A percentile compares a stretch with the other conserved stretches of the same genome.
Evolutionary conservation across 192 early-diverging fungal genomes (phyloP).

Genomic region (Geranomyces variabilis): DNA sequence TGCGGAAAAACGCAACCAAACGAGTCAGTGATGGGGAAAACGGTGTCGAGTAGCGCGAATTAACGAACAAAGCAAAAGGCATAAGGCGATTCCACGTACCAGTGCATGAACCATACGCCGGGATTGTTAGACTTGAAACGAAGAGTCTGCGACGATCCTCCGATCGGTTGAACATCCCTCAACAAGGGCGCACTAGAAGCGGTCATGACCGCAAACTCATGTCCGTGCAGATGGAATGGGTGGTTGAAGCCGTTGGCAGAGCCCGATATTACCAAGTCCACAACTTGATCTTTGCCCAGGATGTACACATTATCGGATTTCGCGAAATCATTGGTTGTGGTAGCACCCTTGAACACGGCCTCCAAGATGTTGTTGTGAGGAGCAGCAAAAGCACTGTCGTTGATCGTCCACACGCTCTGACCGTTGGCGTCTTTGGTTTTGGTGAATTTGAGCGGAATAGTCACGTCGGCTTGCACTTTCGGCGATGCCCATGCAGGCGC

Average conservation of each 20-base stretch:
- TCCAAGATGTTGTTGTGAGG: constrained; percentile 66
- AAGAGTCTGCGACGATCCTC: constrained; percentile 60
- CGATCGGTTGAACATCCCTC: constrained; percentile 75
- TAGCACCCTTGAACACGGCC: constrained; percentile 57
- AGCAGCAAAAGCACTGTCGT: constrained; percentile 66
- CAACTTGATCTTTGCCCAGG: constrained; percentile 54
- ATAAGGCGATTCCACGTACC: constrained; percentile 42
- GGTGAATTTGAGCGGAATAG: constrained; percentile 5
- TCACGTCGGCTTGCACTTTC: constrained; percentile 8
- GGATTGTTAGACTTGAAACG: constrained; percentile 81
- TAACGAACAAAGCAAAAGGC: no score
- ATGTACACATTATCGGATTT: constrained; percentile 63
- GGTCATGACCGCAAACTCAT: constrained; percentile 71
- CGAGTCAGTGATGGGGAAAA: no score
- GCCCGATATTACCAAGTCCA: constrained; percentile 77
- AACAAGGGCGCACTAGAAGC: constrained; percentile 61
- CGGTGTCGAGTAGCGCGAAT: no score
- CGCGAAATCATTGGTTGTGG: constrained; percentile 54
- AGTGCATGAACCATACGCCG: constrained; percentile 84
- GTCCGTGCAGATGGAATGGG: constrained; percentile 84
- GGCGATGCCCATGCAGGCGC: background rate
- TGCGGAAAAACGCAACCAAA: no score
- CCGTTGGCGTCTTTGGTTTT: constrained; percentile 51
- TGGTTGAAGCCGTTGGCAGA: constrained; percentile 67
- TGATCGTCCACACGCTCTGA: constrained; percentile 81